Evolutionary conservation across 805 yeast genomes (phyloP).

Genomic region (Candida insectorum): DNA sequence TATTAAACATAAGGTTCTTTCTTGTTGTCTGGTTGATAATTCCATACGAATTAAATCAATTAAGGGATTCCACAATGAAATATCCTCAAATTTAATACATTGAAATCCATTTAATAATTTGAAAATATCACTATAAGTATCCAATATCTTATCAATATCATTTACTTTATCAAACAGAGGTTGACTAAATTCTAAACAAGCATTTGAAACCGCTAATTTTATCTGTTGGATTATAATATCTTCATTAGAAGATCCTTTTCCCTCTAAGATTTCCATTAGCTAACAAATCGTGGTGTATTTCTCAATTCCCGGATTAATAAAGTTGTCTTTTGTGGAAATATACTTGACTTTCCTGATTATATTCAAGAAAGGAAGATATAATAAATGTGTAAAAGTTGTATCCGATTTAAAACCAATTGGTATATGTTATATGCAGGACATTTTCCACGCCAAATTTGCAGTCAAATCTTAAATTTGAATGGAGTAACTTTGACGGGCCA

Average conservation of each 20-base stretch:
- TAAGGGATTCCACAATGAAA: background rate
- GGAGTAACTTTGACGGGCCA: too few relatives aligned
- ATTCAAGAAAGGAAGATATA: too few relatives aligned
- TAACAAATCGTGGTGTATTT: too few relatives aligned
- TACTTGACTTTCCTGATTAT: too few relatives aligned
- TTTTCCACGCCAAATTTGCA: too few relatives aligned
- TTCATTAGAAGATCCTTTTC: background rate
- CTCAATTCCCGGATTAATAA: too few relatives aligned
- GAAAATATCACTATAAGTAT: constrained; percentile 7
- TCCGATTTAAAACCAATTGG: too few relatives aligned
- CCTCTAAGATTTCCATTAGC: constrained; percentile 13
- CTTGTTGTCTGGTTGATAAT: background rate
- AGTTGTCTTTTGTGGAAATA: too few relatives aligned
- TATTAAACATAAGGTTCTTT: constrained; percentile 1
- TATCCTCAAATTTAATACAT: too few relatives aligned
- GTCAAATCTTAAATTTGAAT: too few relatives aligned
- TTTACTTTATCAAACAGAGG: background rate
- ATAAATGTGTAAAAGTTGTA: too few relatives aligned
- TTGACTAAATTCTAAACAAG: background rate
- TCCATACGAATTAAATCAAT: constrained; percentile 3
- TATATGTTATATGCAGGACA: too few relatives aligned
- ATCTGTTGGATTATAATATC: background rate
- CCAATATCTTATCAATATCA: constrained; percentile 4
- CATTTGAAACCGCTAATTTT: background rate
- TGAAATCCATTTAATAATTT: constrained; percentile 8